Percentiles rank a stretch among this genome's conserved stretches.
phyloP scores from a whole-genome alignment of 2,329 filamentous ascomycete species.

The Kalaharituber pfeilii region DNA sequence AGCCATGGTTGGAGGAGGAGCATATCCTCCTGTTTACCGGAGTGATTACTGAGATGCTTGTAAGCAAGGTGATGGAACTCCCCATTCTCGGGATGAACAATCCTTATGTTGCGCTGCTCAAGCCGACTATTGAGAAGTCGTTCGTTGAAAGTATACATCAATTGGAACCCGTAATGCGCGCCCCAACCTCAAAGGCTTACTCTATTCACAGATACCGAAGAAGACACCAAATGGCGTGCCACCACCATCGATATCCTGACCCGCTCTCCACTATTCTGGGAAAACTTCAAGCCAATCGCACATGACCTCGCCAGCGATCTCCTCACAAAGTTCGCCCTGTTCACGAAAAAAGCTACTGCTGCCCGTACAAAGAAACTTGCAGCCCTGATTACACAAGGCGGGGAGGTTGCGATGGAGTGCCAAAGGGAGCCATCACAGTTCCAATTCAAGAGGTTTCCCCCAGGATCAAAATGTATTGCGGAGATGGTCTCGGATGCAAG shows the following conservation, averaged over 20 bases:
- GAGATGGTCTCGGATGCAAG: not conserved
- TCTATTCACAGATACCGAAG: not conserved
- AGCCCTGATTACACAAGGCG: not conserved
- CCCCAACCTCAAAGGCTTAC: not conserved
- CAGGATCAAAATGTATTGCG: not conserved
- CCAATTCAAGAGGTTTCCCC: not conserved
- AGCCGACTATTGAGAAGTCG: not conserved
- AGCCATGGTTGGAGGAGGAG: not conserved
- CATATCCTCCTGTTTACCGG: not conserved
- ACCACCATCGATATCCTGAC: not conserved
- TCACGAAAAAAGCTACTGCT: not conserved
- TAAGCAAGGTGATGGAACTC: not conserved
- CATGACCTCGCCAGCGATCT: not conserved
- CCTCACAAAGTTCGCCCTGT: not conserved
- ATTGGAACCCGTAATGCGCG: not conserved
- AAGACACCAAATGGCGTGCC: not conserved
- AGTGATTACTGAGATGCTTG: not conserved
- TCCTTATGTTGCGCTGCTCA: not conserved
- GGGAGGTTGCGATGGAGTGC: not conserved
- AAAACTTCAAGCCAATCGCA: not conserved
- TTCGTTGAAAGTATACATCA: not conserved
- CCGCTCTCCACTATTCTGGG: not conserved
- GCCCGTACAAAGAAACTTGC: not conserved
- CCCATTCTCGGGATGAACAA: not conserved
- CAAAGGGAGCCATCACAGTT: not conserved